phyloP scores from a whole-genome alignment of 2,329 filamentous ascomycete genomes.

The Hypoxylon sp. region DNA sequence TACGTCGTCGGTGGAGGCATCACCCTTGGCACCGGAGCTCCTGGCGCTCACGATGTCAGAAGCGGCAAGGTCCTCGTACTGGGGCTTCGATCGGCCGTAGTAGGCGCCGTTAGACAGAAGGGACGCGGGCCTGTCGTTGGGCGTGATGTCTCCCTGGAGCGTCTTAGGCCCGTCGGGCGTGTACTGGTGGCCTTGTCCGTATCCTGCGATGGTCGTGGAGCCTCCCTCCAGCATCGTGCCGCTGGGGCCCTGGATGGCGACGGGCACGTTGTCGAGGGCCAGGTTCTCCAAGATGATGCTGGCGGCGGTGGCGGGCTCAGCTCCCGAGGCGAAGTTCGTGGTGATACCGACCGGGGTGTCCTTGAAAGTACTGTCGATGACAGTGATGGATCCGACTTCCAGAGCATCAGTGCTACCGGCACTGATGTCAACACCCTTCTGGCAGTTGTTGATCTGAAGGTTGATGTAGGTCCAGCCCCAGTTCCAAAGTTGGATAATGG shows the following conservation, averaged over 20 bases:
- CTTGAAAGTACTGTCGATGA: conserved; percentile 73
- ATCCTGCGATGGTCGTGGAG: conserved; percentile 63
- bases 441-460: conserved; percentile 65
- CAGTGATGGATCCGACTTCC: conserved; percentile 72
- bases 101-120: conserved; percentile 61
- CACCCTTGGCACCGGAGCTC: conserved; percentile 69
- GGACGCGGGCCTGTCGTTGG: conserved; percentile 57
- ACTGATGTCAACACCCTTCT: conserved; percentile 67
- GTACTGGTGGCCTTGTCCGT: conserved; percentile 75
- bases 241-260: conserved; percentile 50
- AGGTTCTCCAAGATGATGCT: conserved; percentile 65
- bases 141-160: conserved; percentile 58
- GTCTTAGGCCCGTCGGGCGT: conserved; percentile 49
- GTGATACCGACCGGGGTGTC: conserved; percentile 71
- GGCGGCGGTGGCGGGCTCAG: conserved; percentile 57
- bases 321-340: conserved; percentile 60
- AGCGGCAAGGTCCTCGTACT: conserved; percentile 67
- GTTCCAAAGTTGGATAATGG: conserved; percentile 74
- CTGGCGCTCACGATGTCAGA: conserved; percentile 64
- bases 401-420: conserved; percentile 57
- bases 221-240: conserved; percentile 63
- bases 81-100: conserved; percentile 74
- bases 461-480: conserved; percentile 76
- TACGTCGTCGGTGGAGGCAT: conserved; percentile 72
- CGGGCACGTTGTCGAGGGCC: conserved; percentile 47